Percentiles rank a stretch among this genome's conserved stretches.
phyloP scores from a whole-genome alignment of 2,329 filamentous ascomycete genomes.

The Fusarium neocosmosporiellum region DNA sequence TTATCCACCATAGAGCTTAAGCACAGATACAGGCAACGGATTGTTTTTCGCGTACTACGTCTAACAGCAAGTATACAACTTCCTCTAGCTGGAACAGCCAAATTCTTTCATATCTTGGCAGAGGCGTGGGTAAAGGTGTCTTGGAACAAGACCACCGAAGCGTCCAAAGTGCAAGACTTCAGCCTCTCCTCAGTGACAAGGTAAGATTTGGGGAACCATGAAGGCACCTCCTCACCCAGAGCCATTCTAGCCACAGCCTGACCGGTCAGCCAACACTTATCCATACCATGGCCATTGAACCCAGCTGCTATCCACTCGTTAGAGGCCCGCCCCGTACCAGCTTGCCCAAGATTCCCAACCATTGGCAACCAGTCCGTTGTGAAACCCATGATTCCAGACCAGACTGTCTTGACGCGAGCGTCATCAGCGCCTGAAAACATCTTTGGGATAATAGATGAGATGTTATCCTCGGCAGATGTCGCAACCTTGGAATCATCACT shows the following conservation, averaged over 20 bases:
- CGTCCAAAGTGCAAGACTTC: neutral
- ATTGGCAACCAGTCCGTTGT: constrained; percentile 60
- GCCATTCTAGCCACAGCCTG: constrained; percentile 49
- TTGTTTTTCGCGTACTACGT: neutral
- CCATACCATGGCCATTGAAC: constrained; percentile 63
- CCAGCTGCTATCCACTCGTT: constrained; percentile 61
- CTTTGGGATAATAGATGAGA: constrained; percentile 52
- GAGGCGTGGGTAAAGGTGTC: neutral
- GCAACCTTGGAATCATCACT: constrained; percentile 56
- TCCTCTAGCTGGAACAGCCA: neutral
- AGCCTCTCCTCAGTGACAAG: constrained; percentile 7
- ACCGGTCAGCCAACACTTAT: constrained; percentile 61
- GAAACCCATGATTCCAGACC: constrained; percentile 60
- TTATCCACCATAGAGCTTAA: neutral
- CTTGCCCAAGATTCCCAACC: constrained; percentile 55
- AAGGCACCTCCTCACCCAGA: constrained; percentile 34
- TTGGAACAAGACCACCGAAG: neutral
- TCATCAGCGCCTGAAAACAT: constrained; percentile 37
- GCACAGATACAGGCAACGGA: neutral
- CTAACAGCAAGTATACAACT: neutral
- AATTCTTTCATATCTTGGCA: neutral
- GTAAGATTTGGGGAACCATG: constrained; percentile 24
- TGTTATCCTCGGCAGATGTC: constrained; percentile 46
- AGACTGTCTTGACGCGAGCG: constrained; percentile 46
- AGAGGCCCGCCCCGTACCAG: constrained; percentile 18